Evolutionary conservation across 768 basidiomycete species (phyloP), one percentile per base, ranked within the genome.

Genomic region (Gloeophyllum trabeum): DNA sequence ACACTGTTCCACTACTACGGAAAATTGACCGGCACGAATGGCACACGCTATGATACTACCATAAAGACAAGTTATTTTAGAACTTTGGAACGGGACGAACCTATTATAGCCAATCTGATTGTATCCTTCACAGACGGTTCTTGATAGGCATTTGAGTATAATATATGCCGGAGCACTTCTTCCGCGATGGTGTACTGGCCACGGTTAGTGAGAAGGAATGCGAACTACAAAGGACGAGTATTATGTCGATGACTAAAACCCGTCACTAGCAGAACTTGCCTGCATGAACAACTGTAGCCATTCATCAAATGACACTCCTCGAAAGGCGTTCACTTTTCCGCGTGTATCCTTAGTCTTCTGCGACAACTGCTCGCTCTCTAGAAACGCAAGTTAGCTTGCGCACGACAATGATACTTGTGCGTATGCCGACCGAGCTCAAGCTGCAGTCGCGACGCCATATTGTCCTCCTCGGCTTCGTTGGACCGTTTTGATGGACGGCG

Each of bases 281-380:
- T 92, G 85, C 66, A 96, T 76, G 55, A 91, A 79, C 30, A 97
- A 53, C 13, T 69, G 67, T 38, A 94, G 56, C 94, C 94, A 99
- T 41, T 84, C 78, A 43, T 84, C 82, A 50, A 90, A 89, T 3
- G 69, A 69, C 25, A 94, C 67, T 0, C 87, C 86, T 7, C 93
- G 79, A 58, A 93, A 97, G 0, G 75, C 66, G 39, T 79, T 71
- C 2, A 85, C 71, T 21, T 65, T 65, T 43, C 65, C 59, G 34
- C 54, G 54, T 36, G 66, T 69, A 4, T 61, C 62, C 23, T 61
- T 63, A 4, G 65, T 60, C 51, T 74, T 81, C 16, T 71, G 67
- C 4, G 69, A 51, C 16, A 75, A 56, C 16, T 62, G 71, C 40
- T 81, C 81, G 5, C 73, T 71, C 44, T 79, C 82, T 82, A 20